Conservation (phyloP, 1,284 basidiomycete genomes). For the Malassezia dermatis region DNA sequence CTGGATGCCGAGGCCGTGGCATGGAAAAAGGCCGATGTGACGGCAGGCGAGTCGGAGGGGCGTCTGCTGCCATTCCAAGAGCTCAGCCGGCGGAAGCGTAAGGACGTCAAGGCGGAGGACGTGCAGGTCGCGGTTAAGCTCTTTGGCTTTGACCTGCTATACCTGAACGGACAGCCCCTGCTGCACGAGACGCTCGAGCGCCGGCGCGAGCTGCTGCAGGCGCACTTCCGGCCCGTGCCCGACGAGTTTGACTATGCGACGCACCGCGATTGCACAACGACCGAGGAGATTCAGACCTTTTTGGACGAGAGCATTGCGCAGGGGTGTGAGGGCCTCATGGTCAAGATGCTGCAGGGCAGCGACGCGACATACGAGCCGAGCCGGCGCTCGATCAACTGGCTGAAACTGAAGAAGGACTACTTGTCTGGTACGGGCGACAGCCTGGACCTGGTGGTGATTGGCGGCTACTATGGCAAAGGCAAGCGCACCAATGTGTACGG, state of each 20-base stretch:
- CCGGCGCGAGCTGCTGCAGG: slow-evolving; percentile 64
- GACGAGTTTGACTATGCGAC: slow-evolving; percentile 90
- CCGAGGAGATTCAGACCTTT: slow-evolving; percentile 88
- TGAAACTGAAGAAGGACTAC: slow-evolving; percentile 57
- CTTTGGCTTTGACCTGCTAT: slow-evolving; percentile 88
- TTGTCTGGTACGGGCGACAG: slow-evolving; percentile 93
- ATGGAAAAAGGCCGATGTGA: slow-evolving; percentile 59
- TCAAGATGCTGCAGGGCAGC: slow-evolving; percentile 89
- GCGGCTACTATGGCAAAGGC: slow-evolving; percentile 92
- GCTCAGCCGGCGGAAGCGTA: slow-evolving; percentile 83
- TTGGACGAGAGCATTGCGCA: slow-evolving; percentile 93
- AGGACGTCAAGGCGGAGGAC: slow-evolving; percentile 91
- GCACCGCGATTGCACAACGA: slow-evolving; percentile 74
- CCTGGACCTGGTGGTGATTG: slow-evolving; percentile 89
- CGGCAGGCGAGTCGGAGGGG: slow-evolving; percentile 36
- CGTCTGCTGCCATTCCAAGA: slow-evolving; percentile 93
- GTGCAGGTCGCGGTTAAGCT: slow-evolving; percentile 91
- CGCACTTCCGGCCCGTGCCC: slow-evolving; percentile 71
- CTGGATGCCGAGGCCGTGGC: slow-evolving; percentile 94
- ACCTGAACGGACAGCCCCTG: slow-evolving; percentile 67
- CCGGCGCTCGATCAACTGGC: slow-evolving; percentile 88
- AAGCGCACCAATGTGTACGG: slow-evolving; percentile 63
- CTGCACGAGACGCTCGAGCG: slow-evolving; percentile 24
- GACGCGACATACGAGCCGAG: slow-evolving; percentile 91
- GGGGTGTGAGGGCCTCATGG: slow-evolving; percentile 94